Conservation (phyloP, 2,329 filamentous ascomycete genomes). For the Leptographium procerum region DNA sequence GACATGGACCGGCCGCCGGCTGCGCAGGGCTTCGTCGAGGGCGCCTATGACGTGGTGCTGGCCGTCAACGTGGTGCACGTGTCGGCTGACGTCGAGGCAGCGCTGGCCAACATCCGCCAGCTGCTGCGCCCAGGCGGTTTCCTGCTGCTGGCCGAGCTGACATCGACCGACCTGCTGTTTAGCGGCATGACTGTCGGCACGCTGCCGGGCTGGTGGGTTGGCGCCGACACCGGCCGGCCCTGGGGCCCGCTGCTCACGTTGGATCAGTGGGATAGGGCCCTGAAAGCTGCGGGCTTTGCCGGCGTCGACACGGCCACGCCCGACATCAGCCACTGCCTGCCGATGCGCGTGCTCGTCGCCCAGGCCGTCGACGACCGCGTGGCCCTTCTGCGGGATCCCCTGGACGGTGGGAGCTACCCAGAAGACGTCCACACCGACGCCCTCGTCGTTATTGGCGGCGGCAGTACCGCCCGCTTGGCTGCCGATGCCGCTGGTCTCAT, state of each 20-base stretch:
- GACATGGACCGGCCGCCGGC: slow-evolving; percentile 21
- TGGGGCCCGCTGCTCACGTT: slow-evolving; percentile 7
- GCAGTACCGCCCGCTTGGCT: neutral
- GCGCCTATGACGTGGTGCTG: slow-evolving; percentile 25
- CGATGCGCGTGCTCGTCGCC: slow-evolving; percentile 8
- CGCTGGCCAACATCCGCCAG: slow-evolving; percentile 21
- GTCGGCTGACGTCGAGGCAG: slow-evolving; percentile 18
- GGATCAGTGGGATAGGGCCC: slow-evolving; percentile 14
- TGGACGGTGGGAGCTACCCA: neutral
- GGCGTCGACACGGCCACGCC: slow-evolving; percentile 10
- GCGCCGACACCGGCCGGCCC: slow-evolving; percentile 9
- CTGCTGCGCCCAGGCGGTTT: slow-evolving; percentile 29
- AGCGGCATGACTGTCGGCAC: slow-evolving; percentile 4
- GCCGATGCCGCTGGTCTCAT: too few species aligned
- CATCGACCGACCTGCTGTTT: slow-evolving; percentile 4
- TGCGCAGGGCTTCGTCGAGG: slow-evolving; percentile 22
- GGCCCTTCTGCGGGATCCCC: neutral
- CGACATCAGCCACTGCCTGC: slow-evolving; percentile 1
- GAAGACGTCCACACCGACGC: neutral
- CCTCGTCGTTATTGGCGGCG: neutral
- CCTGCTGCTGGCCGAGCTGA: slow-evolving; percentile 18
- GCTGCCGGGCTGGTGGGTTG: slow-evolving; percentile 15
- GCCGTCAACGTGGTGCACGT: slow-evolving; percentile 27
- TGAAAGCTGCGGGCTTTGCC: slow-evolving; percentile 15
- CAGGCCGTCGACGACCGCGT: slow-evolving; percentile 1